Evolutionary conservation across 352 stramenopile genomes (phyloP), one percentile per base, ranked within the genome.

Genomic region (Pythium monospermum): DNA sequence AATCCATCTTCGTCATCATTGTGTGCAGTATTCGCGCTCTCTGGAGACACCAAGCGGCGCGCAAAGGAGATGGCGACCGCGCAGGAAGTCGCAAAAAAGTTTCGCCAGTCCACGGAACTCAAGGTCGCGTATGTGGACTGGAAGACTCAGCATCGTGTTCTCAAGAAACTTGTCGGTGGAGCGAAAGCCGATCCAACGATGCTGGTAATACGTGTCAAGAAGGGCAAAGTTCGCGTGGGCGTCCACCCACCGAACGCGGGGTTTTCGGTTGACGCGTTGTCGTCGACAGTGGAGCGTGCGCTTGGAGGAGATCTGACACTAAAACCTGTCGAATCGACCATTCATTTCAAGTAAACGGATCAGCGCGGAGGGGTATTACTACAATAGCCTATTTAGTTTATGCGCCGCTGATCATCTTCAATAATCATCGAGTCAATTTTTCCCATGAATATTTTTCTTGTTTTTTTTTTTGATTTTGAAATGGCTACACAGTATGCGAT

Each of bases 11-110:
- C 61, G n/a, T 81, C 76, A 21, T 76, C 75, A 23, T 35, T 89
- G 7, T 93, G 82, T 41, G 73, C 68, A 1, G 61, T 93, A 19
- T 93, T 93, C 38, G 73, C 91, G 21, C 43, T 90, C 7, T 89
- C 81, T 1, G 64, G 57, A 33, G 71, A 78, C 44, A 59, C 68
- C 27, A 66, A 61, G 36, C 38, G 61, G 33, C 67, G 61, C 3
- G 59, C 51, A 5, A 64, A 70, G 42, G 59, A 85, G 39, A 83
- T 89, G 69, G 56, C 59, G 22, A 51, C 87, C 13, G 76, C 71
- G 3, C 64, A 80, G 37, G 58, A 83, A 18, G 75, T 90, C 22
- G 71, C 68, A 3, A 63, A 69, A 15, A 80, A 82, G 51, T 93
- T 88, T 49, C 76, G 77, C 11, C 68, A 87, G 40, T 73, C 72